phyloP scores from a whole-genome alignment of 768 basidiomycete genomes.

The Suillus tomentosus region DNA sequence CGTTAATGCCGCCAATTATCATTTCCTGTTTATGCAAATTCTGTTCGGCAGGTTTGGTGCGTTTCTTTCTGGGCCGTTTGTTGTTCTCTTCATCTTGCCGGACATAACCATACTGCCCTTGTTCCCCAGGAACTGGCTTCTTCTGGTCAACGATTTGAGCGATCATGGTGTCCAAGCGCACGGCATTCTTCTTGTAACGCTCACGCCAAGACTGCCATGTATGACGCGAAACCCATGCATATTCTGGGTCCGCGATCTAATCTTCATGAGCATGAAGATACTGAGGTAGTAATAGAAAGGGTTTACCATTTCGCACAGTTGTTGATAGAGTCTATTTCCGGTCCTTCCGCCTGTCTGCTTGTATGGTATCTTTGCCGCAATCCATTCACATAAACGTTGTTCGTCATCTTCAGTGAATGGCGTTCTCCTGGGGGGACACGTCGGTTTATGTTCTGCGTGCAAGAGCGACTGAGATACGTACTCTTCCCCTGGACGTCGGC shows the following conservation, averaged over 20 bases:
- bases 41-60: constrained; percentile 34
- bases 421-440: constrained; percentile 53
- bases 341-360: constrained; percentile 82
- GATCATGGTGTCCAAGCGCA: constrained; percentile 66
- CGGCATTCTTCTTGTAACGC: constrained; percentile 81
- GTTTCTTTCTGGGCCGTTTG: constrained; percentile 57
- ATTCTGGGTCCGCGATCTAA: constrained; percentile 69
- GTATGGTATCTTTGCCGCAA: constrained; percentile 81
- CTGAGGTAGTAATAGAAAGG: background rate
- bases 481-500: constrained; percentile 81
- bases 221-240: constrained; percentile 77
- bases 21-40: constrained; percentile 24
- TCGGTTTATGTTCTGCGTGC: constrained; percentile 4
- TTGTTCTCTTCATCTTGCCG: constrained; percentile 72
- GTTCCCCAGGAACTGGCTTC: constrained; percentile 68
- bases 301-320: constrained; percentile 70
- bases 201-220: constrained; percentile 93
- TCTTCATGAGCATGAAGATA: constrained; percentile 7
- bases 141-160: constrained; percentile 67
- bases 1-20: constrained; percentile 16
- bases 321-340: constrained; percentile 81
- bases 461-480: constrained; percentile 35
- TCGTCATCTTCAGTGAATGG: constrained; percentile 82
- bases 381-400: constrained; percentile 72
- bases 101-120: constrained; percentile 83